These are phyloP conservation scores for Tylopilus plumbeoviolaceoides DNA, from an alignment of 768 basidiomycete genomes.

Conservation along the genomic window DNA sequence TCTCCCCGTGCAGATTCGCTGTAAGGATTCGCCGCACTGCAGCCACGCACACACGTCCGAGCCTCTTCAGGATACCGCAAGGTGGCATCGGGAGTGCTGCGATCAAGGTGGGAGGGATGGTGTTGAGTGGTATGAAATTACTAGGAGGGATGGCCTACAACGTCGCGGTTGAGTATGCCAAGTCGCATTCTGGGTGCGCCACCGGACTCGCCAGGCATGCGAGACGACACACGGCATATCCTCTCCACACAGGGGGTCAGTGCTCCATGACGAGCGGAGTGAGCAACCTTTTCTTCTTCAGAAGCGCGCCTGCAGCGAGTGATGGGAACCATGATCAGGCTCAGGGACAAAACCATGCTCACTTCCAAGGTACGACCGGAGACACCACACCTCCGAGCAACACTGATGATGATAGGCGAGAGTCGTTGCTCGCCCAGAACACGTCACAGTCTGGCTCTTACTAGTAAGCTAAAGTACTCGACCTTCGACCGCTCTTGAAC, in stretches of 20 bases:
- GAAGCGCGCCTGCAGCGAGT: constrained; percentile 36
- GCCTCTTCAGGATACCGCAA: too few species aligned
- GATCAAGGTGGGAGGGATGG: constrained; percentile 53
- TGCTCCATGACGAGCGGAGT: constrained; percentile 26
- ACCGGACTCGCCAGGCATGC: too few species aligned
- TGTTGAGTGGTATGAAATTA: constrained; percentile 61
- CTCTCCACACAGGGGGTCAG: constrained; percentile 18
- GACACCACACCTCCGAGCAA: constrained; percentile 13
- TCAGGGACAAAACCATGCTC: constrained; percentile 1
- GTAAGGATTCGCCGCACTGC: constrained; percentile 13
- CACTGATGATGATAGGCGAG: too few species aligned
- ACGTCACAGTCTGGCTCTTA: constrained; percentile 36
- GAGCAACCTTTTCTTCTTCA: constrained; percentile 49
- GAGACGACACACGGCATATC: constrained; percentile 19
- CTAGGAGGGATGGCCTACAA: too few species aligned
- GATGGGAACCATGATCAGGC: constrained; percentile 14
- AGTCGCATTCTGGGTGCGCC: too few species aligned
- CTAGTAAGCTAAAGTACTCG: constrained; percentile 53
- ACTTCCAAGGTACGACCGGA: constrained; percentile 19
- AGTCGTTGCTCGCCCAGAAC: constrained; percentile 9
- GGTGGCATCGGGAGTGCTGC: too few species aligned
- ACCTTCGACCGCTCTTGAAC: too few species aligned
- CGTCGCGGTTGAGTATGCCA: too few species aligned
- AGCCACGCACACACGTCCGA: too few species aligned
- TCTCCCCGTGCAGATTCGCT: constrained; percentile 26